Percentiles rank a stretch among this genome's conserved stretches.
phyloP scores from a whole-genome alignment of 495 filamentous ascomycete species.

The Copromyces sp. region DNA sequence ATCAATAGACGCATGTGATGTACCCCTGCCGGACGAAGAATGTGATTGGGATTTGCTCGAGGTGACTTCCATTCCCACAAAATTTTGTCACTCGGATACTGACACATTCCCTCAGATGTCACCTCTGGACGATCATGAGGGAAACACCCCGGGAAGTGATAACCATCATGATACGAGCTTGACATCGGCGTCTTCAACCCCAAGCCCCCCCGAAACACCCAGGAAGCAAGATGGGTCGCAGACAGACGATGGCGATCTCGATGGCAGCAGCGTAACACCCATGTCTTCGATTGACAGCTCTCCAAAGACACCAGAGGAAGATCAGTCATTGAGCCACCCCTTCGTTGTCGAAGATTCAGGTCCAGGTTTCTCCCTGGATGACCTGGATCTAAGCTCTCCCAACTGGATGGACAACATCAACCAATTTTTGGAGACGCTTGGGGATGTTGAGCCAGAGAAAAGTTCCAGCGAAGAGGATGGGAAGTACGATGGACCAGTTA shows the following conservation, averaged over 20 bases:
- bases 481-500: not conserved
- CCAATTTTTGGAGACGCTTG: not conserved
- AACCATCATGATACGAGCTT: not conserved
- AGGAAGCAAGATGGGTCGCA: not conserved
- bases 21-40: not conserved
- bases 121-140: not conserved
- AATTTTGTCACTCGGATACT: not conserved
- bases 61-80: not conserved
- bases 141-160: not conserved
- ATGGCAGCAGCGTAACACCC: not conserved
- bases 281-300: not conserved
- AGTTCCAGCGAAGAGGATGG: too few species aligned
- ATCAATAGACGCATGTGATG: not conserved
- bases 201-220: not conserved
- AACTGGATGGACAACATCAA: not conserved
- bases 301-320: not conserved
- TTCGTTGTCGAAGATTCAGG: not conserved
- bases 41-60: not conserved
- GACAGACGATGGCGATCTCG: not conserved
- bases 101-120: not conserved
- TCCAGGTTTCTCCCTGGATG: not conserved
- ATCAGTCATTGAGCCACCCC: not conserved
- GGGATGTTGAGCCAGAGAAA: not conserved
- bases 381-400: not conserved
- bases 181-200: accelerated